Conservation (phyloP, 106 monocot species). For the Allium fistulosum region DNA sequence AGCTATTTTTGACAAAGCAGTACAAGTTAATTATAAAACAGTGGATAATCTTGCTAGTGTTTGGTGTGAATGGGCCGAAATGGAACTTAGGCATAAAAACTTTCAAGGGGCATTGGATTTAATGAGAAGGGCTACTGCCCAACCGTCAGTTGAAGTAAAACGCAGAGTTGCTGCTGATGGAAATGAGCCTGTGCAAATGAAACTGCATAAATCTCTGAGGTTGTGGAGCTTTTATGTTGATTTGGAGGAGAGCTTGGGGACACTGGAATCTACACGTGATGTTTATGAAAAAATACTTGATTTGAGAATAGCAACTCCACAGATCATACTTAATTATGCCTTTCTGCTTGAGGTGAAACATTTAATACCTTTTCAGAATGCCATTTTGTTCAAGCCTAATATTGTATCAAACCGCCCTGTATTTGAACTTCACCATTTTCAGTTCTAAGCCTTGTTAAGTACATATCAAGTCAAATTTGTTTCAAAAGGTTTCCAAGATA, state of each 20-base stretch:
- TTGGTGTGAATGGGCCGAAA: conserved; percentile 99
- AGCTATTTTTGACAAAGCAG: conserved; percentile 88
- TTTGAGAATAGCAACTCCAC: conserved; percentile 92
- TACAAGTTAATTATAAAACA: conserved; percentile 74
- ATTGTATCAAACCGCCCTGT: not conserved
- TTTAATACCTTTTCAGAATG: not conserved
- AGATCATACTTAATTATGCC: conserved; percentile 94
- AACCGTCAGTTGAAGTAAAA: conserved; percentile 90
- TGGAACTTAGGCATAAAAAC: conserved; percentile 92
- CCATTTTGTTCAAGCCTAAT: not conserved
- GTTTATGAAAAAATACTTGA: conserved; percentile 97
- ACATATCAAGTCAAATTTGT: no score
- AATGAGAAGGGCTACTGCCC: conserved; percentile 78
- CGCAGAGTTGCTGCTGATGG: conserved; percentile 97
- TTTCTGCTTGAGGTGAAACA: conserved; percentile 76
- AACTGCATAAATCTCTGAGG: conserved; percentile 80
- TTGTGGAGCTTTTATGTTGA: conserved; percentile 97
- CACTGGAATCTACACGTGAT: conserved; percentile 72
- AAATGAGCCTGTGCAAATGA: conserved; percentile 91
- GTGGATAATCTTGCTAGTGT: conserved; percentile 86
- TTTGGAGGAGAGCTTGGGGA: conserved; percentile 87
- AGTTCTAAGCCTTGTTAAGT: no score
- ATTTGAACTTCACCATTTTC: no score
- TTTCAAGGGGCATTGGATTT: conserved; percentile 77
- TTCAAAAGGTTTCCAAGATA: no score